Base-by-base conservation (phyloP, 2,329 filamentous ascomycete genomes). In the Pyrenophora graminea region DNA sequence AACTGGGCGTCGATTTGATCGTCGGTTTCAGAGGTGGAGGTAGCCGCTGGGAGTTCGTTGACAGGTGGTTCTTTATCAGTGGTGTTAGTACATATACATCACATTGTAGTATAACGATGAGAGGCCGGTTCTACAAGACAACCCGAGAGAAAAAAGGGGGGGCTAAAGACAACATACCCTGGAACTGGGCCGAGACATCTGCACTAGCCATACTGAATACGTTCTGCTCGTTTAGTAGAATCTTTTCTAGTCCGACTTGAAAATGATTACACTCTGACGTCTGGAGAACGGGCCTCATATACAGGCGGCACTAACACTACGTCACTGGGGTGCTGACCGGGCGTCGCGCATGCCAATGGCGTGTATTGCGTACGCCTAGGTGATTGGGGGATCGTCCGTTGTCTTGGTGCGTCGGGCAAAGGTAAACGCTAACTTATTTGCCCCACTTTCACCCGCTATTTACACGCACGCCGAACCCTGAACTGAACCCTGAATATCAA, bases 301-400 rank as follows among this genome's bases (percentile, higher is more conserved):
- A 53, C 30, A 49, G 21, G 15, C 23, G 8, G 9, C 6, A 18
- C 31, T 41, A 15, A 38, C 37, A 31, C 51, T 52, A 58, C 55
- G 55, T 58, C 55, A 58, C 47, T 25, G 23, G 55, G 7, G 9
- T 10, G 27, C 51, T 55, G 37, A 55, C 48, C n/a, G 45, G 19
- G 40, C 51, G 25, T 27, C 27, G 38, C 18, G 36, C 27, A 30
- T 30, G 44, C 36, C 36, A 19, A 19, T 33, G 25, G 21, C 46
- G 41, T 52, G 52, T 52, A 42, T 52, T 46, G 45, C 52, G 45
- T 37, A 30, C 27, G 52, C 46, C 41, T 31, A 48, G 42, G 51
- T 52, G 52, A 49, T 53, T 49, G 42, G 46, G 31, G 39, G 7
- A 23, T 38, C 27, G 27, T 15, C 33, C 41, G 39, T 39, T 23